Evolutionary conservation across 2,329 filamentous ascomycete genomes (phyloP).

Genomic region (Talaromyces pinophilus): DNA sequence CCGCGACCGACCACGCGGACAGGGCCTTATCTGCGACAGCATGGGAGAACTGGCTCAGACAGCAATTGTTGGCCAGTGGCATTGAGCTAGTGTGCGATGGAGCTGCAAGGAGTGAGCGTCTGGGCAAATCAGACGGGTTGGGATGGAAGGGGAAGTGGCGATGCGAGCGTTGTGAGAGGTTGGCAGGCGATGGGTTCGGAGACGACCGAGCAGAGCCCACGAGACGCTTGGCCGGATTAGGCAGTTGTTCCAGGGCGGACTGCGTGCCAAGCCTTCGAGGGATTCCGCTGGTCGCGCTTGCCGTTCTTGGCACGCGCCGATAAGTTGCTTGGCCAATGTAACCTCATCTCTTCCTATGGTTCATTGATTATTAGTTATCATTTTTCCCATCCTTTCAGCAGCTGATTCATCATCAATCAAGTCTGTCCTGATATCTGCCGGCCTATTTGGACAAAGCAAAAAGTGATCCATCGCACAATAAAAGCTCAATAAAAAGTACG

Average conservation of each 20-base stretch:
- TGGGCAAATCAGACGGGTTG: not conserved
- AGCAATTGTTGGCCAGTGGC: not conserved
- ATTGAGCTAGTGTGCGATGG: not conserved
- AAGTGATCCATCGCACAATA: not conserved
- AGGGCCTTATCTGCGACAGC: not conserved
- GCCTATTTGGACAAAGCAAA: not conserved
- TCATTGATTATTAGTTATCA: not conserved
- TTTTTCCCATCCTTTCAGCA: not conserved
- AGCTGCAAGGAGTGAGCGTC: not conserved
- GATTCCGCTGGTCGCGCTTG: not conserved
- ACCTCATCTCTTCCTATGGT: not conserved
- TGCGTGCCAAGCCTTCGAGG: not conserved
- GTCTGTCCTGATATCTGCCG: not conserved
- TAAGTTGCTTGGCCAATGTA: slow-evolving; percentile 4
- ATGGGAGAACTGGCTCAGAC: not conserved
- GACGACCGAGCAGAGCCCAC: slow-evolving; percentile 3
- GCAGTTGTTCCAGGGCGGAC: slow-evolving; percentile 8
- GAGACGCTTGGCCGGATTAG: slow-evolving; percentile 11
- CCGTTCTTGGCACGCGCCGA: slow-evolving; percentile 8
- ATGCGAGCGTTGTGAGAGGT: not conserved
- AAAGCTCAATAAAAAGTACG: not conserved
- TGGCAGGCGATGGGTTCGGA: not conserved
- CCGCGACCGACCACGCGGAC: not conserved
- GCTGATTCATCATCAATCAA: not conserved
- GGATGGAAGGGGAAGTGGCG: not conserved